Evolutionary conservation across 140 eudicot species (phyloP).

Genomic region (Bidens hawaiensis): DNA sequence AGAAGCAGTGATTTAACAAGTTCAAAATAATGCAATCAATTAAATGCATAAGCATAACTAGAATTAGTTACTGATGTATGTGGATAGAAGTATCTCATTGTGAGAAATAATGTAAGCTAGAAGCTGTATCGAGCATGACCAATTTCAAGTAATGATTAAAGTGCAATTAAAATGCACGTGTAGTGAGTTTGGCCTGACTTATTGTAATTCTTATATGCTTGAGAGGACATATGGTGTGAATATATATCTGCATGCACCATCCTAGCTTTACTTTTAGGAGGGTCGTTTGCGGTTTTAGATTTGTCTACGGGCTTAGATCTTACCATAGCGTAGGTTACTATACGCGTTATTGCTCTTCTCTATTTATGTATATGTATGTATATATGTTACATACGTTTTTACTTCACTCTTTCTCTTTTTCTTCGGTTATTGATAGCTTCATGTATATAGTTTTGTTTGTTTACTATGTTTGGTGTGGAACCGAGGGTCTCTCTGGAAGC

Average conservation of each 20-base stretch:
- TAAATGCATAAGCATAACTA: neutral
- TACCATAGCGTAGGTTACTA: too few relatives aligned
- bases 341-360: too few relatives aligned
- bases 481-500: too few relatives aligned
- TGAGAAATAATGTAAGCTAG: conserved; percentile 1
- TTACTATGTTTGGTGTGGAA: too few relatives aligned
- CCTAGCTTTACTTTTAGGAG: neutral
- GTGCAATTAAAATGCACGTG: neutral
- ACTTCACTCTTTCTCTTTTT: too few relatives aligned
- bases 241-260: neutral
- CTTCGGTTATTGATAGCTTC: too few relatives aligned
- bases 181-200: neutral
- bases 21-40: neutral
- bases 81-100: neutral
- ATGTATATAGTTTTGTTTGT: too few relatives aligned
- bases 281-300: too few relatives aligned
- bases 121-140: neutral
- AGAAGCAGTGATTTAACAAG: neutral
- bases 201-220: neutral
- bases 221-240: neutral
- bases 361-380: too few relatives aligned
- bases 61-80: neutral
- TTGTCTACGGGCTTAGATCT: too few relatives aligned
- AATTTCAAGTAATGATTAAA: neutral
- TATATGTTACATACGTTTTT: too few relatives aligned